phyloP scores from a whole-genome alignment of 495 filamentous ascomycete genomes.

The Talaromyces wortmannii region DNA sequence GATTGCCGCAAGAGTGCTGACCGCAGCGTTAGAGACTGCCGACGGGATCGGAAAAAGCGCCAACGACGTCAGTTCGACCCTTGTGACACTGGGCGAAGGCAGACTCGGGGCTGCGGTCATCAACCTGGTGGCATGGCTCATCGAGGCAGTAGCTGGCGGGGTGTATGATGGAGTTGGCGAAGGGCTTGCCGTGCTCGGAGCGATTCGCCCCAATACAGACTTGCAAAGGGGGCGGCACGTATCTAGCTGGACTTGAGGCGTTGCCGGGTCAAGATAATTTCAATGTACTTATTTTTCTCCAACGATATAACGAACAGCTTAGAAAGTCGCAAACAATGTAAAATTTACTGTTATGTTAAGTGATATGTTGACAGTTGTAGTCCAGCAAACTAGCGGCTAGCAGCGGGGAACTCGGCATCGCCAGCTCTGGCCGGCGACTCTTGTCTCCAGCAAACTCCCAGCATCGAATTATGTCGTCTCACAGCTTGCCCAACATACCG shows the following conservation, averaged over 20 bases:
- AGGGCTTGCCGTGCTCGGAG: conserved; percentile 45
- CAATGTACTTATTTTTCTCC: too few relatives aligned
- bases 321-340: too few relatives aligned
- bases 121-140: conserved; percentile 46
- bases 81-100: conserved; percentile 49
- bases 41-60: conserved; percentile 46
- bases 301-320: too few relatives aligned
- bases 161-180: conserved; percentile 59
- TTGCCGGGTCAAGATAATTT: too few relatives aligned
- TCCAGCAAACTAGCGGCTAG: too few relatives aligned
- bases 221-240: not conserved
- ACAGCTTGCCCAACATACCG: conserved; percentile 33
- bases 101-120: conserved; percentile 45
- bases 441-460: too few relatives aligned
- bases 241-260: too few relatives aligned
- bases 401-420: too few relatives aligned
- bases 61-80: conserved; percentile 37
- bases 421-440: too few relatives aligned
- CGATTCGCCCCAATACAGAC: conserved; percentile 20
- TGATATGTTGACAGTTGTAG: too few relatives aligned
- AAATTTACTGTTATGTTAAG: too few relatives aligned
- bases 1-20: conserved; percentile 48
- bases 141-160: conserved; percentile 53
- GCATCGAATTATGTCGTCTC: conserved; percentile 27
- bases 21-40: conserved; percentile 38